These are phyloP conservation scores for Dactylorhiza incarnata DNA, from an alignment of 106 monocot species.

Conservation along the genomic window DNA sequence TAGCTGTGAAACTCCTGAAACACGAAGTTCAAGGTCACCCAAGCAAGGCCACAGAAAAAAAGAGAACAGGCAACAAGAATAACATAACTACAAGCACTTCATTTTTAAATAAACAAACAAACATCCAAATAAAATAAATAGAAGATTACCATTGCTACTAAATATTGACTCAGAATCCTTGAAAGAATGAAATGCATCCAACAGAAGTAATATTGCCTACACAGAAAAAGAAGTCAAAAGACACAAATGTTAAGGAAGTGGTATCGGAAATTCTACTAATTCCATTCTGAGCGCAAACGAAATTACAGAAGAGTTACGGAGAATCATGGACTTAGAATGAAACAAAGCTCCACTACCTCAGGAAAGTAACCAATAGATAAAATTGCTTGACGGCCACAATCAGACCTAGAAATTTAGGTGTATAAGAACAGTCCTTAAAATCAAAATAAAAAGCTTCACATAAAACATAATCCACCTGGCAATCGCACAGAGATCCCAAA, in stretches of 20 bases:
- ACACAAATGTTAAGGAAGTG: neutral
- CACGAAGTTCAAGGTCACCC: neutral
- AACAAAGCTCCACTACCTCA: conserved; percentile 42
- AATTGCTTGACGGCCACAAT: conserved; percentile 86
- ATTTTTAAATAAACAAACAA: neutral
- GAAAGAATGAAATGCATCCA: conserved; percentile 65
- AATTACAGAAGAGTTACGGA: neutral
- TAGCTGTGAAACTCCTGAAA: conserved; percentile 49
- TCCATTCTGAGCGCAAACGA: neutral
- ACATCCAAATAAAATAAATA: conserved; percentile 1
- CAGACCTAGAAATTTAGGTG: conserved; percentile 51
- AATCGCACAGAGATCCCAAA: conserved; percentile 90
- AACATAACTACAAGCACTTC: neutral
- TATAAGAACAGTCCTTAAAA: conserved; percentile 3
- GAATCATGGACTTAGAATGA: conserved; percentile 1
- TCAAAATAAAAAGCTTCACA: neutral
- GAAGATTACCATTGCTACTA: conserved; percentile 33
- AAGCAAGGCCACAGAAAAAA: neutral
- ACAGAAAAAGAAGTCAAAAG: conserved; percentile 1
- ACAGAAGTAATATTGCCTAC: conserved; percentile 67
- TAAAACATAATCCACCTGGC: conserved; percentile 57
- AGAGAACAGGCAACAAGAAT: conserved; percentile 4
- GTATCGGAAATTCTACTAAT: neutral
- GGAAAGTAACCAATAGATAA: conserved; percentile 58
- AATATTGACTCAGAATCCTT: conserved; percentile 52